Evolutionary conservation across 768 basidiomycete species (phyloP), one percentile per base, ranked within the genome.

Genomic region (Psilocybe azurescens): DNA sequence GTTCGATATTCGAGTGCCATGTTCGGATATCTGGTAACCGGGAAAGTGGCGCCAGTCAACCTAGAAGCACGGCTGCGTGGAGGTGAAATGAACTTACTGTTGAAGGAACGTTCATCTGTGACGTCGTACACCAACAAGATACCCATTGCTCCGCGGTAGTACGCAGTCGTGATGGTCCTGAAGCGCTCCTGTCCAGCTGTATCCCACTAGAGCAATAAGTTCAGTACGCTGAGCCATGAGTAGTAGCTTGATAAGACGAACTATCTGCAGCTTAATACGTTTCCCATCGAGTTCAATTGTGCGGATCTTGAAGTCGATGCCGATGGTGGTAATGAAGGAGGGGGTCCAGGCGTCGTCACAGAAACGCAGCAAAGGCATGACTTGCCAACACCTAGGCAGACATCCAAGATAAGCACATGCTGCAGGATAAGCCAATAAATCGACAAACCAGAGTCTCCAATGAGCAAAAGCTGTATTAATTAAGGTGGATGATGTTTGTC

Each of bases 331-430:
- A 79, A 98, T 99, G 83, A 98, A 99, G 48, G 93, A 95, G 52
- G 96, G 96, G 36, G 97, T 99, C 95, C 96, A 99, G 65, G 96
- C 93, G 78, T 99, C 97, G 81, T 99, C 97, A 75, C 95, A 98
- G 87, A 99, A 99, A 66, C 95, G 91, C 63, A 95, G 86, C 56
- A 95, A 83, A 95, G 84, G 79, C 93, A 95, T 29, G 96, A 99
- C 83, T 99, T 96, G 65, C 97, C 95, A 69, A 97, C 96, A 78
- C 95, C 95, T 89, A 68, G 52, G 56, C 13, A 48, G 39, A 20
- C 20, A 28, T n/a, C 52, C 20, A 52, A 38, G 48, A 10, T 54
- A 64, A 61, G 16, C 36, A 50, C 38, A 52, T 50, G 57, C 52
- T 61, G 50, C 46, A 55, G 50, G 33, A 44, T 60, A 44, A 55